Evolutionary conservation across 1,139 yeast species (phyloP), one percentile per base, ranked within the genome.

Genomic region (Diutina catenulata): DNA sequence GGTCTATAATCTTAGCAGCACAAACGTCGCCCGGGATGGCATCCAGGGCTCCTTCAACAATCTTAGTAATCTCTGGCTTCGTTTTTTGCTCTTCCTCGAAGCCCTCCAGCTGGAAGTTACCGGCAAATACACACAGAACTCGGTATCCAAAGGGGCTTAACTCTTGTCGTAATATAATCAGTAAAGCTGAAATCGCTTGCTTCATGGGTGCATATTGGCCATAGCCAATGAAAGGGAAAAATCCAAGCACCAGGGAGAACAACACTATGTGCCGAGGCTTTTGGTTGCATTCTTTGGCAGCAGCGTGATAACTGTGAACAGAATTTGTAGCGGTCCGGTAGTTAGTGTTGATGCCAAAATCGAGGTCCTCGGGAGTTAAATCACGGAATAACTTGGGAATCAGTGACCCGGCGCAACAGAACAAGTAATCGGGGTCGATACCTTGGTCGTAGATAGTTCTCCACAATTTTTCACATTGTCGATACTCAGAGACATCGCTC

Each of bases 51-150:
- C 98, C 98, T 56, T 93, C 98, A 33, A 93, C 84, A 22, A 59
- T 59, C 43, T 68, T 73, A 2, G 97, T 88, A 42, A 93, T 83
- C 21, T 68, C 72, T 0, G 98, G 98, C 53, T 93, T 93, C 5
- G 94, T 80, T 43, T 61, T 60, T 51, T 88, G 82, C 56, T 93
- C 99, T 42, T 76, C 76, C 5, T 62, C 74, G 50, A 58, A 93
- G 0, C 98, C 99, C 56, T 88, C 97, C 46, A 94, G 80, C 38
- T 66, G 71, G 58, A 91, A 87, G 52, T 86, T 87, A 0, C 98
- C 98, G 0, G 97, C 95, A 49, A 78, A 79, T 0, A 86, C 76
- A 48, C 69, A 61, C 3, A 74, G 62, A 0, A 81, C 73, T 37
- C 78, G 60, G 46, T 78, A 76, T 43, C 79, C 73, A 49, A 74